Conservation (phyloP, 2,329 filamentous ascomycete species). For the Ascochyta clinopodiicola region DNA sequence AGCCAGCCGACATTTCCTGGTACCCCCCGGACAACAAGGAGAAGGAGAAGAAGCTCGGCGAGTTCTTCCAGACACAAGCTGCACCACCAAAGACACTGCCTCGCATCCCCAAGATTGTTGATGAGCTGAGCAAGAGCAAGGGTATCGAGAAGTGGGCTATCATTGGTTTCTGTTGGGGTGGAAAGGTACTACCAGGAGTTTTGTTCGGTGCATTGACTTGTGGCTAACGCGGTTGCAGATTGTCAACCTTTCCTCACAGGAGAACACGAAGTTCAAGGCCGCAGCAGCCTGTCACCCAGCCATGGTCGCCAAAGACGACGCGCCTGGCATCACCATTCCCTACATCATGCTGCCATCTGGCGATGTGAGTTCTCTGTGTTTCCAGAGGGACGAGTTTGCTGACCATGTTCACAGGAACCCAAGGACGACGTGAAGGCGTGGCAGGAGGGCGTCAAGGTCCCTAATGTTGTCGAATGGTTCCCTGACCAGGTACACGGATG, state of each 20-base stretch:
- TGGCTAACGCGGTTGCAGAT: slow-evolving; percentile 52
- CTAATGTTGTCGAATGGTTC: slow-evolving; percentile 57
- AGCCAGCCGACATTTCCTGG: slow-evolving; percentile 68
- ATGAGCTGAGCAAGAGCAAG: slow-evolving; percentile 58
- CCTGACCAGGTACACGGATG: slow-evolving; percentile 55
- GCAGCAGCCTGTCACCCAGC: slow-evolving; percentile 65
- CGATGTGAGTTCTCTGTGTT: slow-evolving; percentile 43
- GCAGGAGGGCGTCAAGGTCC: slow-evolving; percentile 56
- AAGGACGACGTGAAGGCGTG: slow-evolving; percentile 59
- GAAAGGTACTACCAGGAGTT: slow-evolving; percentile 42
- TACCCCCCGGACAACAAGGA: slow-evolving; percentile 67
- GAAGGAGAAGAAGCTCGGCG: slow-evolving; percentile 64
- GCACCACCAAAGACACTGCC: slow-evolving; percentile 64
- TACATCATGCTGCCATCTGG: slow-evolving; percentile 64
- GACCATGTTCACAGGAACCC: slow-evolving; percentile 49
- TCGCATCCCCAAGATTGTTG: slow-evolving; percentile 62
- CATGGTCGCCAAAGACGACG: slow-evolving; percentile 66
- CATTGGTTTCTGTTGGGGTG: slow-evolving; percentile 68
- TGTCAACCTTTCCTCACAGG: slow-evolving; percentile 59
- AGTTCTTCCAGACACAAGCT: slow-evolving; percentile 65
- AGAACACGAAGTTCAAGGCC: slow-evolving; percentile 63
- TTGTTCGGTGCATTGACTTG: not conserved
- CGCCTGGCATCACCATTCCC: slow-evolving; percentile 62
- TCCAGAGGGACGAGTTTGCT: not conserved
- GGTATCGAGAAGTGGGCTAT: slow-evolving; percentile 65